Conservation (phyloP, 2,329 filamentous ascomycete species). For the Cyclaneusma minus region DNA sequence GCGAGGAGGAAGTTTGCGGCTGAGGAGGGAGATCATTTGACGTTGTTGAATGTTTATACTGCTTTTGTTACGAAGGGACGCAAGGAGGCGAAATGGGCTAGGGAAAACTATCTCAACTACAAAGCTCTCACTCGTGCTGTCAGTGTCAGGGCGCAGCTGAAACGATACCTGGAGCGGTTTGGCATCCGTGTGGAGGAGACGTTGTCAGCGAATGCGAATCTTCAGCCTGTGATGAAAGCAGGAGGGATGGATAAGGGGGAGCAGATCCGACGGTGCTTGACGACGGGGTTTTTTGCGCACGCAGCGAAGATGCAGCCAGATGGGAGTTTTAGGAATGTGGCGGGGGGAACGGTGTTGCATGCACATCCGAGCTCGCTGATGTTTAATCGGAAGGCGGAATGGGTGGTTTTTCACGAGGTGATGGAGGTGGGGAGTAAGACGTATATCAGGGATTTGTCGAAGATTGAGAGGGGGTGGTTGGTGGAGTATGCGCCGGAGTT, state of each 20-base stretch:
- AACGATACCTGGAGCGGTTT: constrained; percentile 75
- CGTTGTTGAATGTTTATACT: constrained; percentile 84
- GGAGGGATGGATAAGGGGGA: constrained; percentile 41
- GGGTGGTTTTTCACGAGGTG: constrained; percentile 90
- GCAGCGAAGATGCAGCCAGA: constrained; percentile 89
- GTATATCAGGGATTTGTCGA: constrained; percentile 83
- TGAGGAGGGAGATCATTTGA: constrained; percentile 88
- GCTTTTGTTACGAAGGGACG: constrained; percentile 71
- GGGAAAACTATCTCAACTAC: constrained; percentile 75
- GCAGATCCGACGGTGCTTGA: constrained; percentile 69
- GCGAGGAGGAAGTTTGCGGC: constrained; percentile 71
- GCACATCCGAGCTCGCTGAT: constrained; percentile 86
- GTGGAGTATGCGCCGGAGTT: constrained; percentile 77
- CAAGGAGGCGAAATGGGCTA: constrained; percentile 76
- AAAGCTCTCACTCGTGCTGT: constrained; percentile 70
- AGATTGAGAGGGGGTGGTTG: constrained; percentile 86
- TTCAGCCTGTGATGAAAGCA: constrained; percentile 17
- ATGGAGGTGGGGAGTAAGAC: constrained; percentile 80
- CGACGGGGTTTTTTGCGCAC: constrained; percentile 83
- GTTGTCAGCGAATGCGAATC: constrained; percentile 22
- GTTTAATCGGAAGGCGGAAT: constrained; percentile 93
- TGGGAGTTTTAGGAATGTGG: constrained; percentile 77
- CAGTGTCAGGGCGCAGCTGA: constrained; percentile 74
- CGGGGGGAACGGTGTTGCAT: constrained; percentile 61
- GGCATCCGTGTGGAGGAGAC: constrained; percentile 55